Base-by-base conservation (phyloP, 1,139 yeast species). In the Eremothecium sinecaudum region DNA sequence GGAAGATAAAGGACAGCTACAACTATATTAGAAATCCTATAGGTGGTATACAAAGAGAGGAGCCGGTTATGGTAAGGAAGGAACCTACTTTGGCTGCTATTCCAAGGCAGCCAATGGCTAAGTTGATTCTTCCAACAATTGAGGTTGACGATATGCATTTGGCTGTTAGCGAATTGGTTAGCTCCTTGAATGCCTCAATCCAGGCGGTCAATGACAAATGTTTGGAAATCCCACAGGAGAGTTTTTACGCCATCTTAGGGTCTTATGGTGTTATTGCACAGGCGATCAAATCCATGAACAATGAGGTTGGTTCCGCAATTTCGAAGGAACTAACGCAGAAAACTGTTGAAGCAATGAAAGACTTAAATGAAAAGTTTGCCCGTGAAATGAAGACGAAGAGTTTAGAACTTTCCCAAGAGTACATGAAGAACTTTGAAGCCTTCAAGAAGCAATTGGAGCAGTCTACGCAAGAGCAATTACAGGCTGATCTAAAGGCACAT, bases 401-500 rank as follows among this genome's bases (percentile, higher is more conserved):
- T 45, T 48, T 55, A 29, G 55, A 55, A 35, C 41, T 58, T 17
- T 50, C 58, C 11, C 65, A 69, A 19, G 73, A 74, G 42, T 69
- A 78, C 53, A 64, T 70, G 39, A 59, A 71, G 11, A 67, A 75
- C 36, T 79, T 74, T 50, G 72, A 79, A 41, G 63, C 66, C 12
- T 83, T 80, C 51, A 79, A 80, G 50, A 56, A 65, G 36, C 71
- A 72, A 43, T 68, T 87, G 46, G 79, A 81, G 44, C 58, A 67
- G 35, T 75, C 75, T 46, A 79, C 79, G 56, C 67, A 73, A 42
- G 62, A 64, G 32, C 72, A 78, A 43, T 65, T 90, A 47, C 59
- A 60, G 16, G 64, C 67, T 21, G 96, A 87, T 58, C 66, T 87
- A 38, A 72, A 73, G 42, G 78, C 83, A 23, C 70, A 86, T 35